phyloP scores from a whole-genome alignment of 345 rosid genomes.

The Eucalyptus virginea region DNA sequence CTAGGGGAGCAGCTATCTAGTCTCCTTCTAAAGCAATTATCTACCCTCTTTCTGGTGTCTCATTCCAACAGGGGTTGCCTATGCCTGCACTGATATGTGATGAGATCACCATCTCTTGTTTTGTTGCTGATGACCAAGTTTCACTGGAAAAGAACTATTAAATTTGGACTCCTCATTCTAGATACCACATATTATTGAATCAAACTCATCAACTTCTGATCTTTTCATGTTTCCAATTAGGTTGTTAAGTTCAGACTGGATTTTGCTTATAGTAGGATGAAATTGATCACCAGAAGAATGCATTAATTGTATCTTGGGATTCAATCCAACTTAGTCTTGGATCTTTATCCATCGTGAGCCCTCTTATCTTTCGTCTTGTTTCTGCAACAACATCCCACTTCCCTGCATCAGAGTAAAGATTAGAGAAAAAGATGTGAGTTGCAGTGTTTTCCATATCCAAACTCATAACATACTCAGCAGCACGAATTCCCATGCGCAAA shows the following conservation, averaged over 20 bases:
- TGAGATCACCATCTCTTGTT: neutral
- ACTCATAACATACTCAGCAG: constrained; percentile 43
- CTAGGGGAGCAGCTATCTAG: neutral
- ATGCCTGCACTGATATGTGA: neutral
- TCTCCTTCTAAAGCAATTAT: neutral
- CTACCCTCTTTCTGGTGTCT: neutral
- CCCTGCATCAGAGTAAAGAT: constrained; percentile 52
- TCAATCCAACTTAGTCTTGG: constrained; percentile 92
- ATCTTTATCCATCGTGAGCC: constrained; percentile 36
- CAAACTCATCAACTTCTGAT: constrained; percentile 10
- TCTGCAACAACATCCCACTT: constrained; percentile 64
- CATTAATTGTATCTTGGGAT: constrained; percentile 26
- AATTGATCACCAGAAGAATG: constrained; percentile 54
- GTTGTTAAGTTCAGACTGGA: constrained; percentile 27
- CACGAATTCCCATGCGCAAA: constrained; percentile 38
- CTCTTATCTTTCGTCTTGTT: constrained; percentile 53
- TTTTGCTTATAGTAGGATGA: constrained; percentile 15
- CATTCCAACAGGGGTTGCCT: neutral
- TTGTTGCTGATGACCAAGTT: neutral
- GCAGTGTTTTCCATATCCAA: constrained; percentile 47
- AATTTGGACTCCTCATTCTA: neutral
- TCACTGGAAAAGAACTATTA: neutral
- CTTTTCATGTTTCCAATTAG: constrained; percentile 34
- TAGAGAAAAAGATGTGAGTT: constrained; percentile 50
- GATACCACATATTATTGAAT: neutral